A percentile compares a stretch with the other conserved stretches of the same genome.
Evolutionary conservation across 1,139 yeast genomes (phyloP).

Genomic region (Yamadazyma spencermartinsiae): DNA sequence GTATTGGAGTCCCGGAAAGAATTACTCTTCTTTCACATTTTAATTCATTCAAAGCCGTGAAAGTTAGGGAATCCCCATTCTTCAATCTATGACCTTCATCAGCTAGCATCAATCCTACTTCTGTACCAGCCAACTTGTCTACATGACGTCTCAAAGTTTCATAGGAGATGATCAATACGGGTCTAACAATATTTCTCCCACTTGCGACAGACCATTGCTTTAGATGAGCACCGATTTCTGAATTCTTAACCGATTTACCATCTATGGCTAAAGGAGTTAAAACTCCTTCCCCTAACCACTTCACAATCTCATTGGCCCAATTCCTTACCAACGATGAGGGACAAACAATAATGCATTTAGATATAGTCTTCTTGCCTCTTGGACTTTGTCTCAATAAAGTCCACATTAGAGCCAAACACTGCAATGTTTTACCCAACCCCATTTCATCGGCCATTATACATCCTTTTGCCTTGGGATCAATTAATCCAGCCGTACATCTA

Average conservation of each 20-base stretch:
- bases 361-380: slow-evolving; percentile 79
- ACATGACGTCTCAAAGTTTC: slow-evolving; percentile 91
- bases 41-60: slow-evolving; percentile 80
- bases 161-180: slow-evolving; percentile 92
- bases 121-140: slow-evolving; percentile 71
- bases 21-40: slow-evolving; percentile 88
- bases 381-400: slow-evolving; percentile 89
- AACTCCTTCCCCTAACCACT: slow-evolving; percentile 94
- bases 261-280: slow-evolving; percentile 89
- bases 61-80: slow-evolving; percentile 92
- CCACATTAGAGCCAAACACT: slow-evolving; percentile 93
- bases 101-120: slow-evolving; percentile 85
- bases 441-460: slow-evolving; percentile 99
- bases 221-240: slow-evolving; percentile 68
- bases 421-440: slow-evolving; percentile 97
- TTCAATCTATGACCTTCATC: slow-evolving; percentile 97
- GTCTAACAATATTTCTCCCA: slow-evolving; percentile 89
- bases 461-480: slow-evolving; percentile 86
- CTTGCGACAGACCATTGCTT: slow-evolving; percentile 86
- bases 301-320: slow-evolving; percentile 96
- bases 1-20: slow-evolving; percentile 96
- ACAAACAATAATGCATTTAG: slow-evolving; percentile 90
- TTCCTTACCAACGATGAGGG: slow-evolving; percentile 93
- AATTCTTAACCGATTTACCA: slow-evolving; percentile 73
- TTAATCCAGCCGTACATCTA: slow-evolving; percentile 85